phyloP scores from a whole-genome alignment of 2,329 filamentous ascomycete genomes.

The Cytospora chrysosperma region DNA sequence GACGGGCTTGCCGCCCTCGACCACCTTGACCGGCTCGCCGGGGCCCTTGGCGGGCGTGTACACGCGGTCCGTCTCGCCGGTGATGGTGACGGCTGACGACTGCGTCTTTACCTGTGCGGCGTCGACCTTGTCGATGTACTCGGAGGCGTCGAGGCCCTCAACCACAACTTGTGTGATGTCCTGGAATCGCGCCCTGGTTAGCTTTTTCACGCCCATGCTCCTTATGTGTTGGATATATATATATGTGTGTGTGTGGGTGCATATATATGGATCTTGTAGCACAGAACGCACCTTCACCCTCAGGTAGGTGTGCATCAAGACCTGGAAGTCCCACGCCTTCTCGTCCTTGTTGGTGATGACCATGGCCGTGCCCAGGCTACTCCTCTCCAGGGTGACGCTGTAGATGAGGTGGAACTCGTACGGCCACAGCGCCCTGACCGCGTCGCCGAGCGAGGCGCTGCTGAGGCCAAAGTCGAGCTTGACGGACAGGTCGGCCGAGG shows the following conservation, averaged over 20 bases:
- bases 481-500: conserved; percentile 62
- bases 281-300: conserved; percentile 65
- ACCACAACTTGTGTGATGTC: conserved; percentile 75
- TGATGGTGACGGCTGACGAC: conserved; percentile 64
- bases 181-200: conserved; percentile 46
- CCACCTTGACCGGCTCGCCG: conserved; percentile 56
- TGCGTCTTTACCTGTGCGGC: conserved; percentile 63
- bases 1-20: conserved; percentile 60
- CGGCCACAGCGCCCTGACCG: conserved; percentile 73
- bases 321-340: conserved; percentile 84
- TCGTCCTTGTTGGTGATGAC: conserved; percentile 86
- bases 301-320: conserved; percentile 89
- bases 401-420: conserved; percentile 89
- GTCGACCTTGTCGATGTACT: conserved; percentile 83
- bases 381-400: conserved; percentile 78
- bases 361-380: conserved; percentile 75
- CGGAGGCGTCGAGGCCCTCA: conserved; percentile 71
- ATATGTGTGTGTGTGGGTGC: too few species aligned
- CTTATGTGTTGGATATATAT: too few species aligned
- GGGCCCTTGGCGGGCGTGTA: conserved; percentile 71
- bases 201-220: background rate
- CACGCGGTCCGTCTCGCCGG: conserved; percentile 81
- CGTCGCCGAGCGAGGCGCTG: conserved; percentile 65
- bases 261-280: too few species aligned
- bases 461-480: conserved; percentile 96